Evolutionary conservation across 78 protist species (phyloP).

Genomic region (Speleostelium caveatum): DNA sequence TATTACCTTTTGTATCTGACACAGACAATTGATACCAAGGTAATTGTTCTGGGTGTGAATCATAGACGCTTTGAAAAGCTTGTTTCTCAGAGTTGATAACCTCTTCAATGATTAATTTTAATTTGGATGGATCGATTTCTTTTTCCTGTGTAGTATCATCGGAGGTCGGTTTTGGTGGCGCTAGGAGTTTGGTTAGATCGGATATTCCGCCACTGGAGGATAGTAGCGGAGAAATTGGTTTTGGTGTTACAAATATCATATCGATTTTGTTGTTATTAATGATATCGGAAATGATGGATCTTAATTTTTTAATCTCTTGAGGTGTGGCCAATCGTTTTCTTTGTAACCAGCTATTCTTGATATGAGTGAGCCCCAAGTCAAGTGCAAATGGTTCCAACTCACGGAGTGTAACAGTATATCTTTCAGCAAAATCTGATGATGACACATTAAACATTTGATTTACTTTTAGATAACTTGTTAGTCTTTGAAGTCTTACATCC

Average conservation of each 20-base stretch:
- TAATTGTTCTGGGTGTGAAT: neutral
- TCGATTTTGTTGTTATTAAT: constrained; percentile 27
- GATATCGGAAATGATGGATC: neutral
- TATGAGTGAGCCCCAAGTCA: constrained; percentile 31
- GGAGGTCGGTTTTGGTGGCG: neutral
- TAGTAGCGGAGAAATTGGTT: neutral
- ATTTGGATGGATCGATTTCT: constrained; percentile 17
- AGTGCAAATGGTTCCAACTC: constrained; percentile 61
- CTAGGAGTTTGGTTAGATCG: neutral
- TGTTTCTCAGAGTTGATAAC: constrained; percentile 26
- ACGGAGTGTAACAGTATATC: constrained; percentile 7
- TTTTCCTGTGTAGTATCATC: neutral
- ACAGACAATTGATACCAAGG: neutral
- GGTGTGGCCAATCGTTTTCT: constrained; percentile 6
- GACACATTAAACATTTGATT: constrained; percentile 46
- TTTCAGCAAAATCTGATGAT: constrained; percentile 37
- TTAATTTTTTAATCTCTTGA: constrained; percentile 11
- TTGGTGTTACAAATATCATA: constrained; percentile 34
- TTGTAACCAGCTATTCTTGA: constrained; percentile 45
- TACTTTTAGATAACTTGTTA: constrained; percentile 63
- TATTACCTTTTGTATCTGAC: constrained; percentile 41
- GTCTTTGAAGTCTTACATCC: constrained; percentile 31
- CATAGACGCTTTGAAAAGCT: neutral
- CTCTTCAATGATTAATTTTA: constrained; percentile 58
- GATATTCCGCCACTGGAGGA: neutral